Evolutionary conservation across 2,329 filamentous ascomycete genomes (phyloP).

Genomic region (Zymoseptoria passerinii): DNA sequence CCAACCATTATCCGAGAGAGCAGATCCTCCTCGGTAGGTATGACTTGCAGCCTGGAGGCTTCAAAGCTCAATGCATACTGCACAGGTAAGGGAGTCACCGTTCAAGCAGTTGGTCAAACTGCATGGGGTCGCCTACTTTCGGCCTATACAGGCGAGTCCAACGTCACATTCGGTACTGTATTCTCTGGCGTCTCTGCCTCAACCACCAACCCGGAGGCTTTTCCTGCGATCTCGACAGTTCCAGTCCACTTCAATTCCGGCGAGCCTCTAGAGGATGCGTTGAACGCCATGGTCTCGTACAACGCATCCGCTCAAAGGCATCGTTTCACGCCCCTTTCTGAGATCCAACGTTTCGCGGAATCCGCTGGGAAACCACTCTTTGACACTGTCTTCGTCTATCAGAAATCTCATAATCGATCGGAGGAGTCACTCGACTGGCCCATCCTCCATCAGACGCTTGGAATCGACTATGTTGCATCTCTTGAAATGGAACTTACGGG

Average conservation of each 20-base stretch:
- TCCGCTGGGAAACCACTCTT: constrained; percentile 60
- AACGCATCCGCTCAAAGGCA: constrained; percentile 59
- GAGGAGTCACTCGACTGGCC: constrained; percentile 45
- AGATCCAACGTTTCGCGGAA: constrained; percentile 65
- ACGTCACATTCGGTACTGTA: constrained; percentile 70
- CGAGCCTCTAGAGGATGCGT: constrained; percentile 47
- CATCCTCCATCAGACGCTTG: constrained; percentile 56
- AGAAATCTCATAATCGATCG: constrained; percentile 43
- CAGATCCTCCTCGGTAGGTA: constrained; percentile 31
- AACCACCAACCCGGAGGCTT: constrained; percentile 50
- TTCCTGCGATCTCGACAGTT: constrained; percentile 76
- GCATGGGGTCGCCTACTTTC: constrained; percentile 70
- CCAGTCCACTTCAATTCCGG: constrained; percentile 57
- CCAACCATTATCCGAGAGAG: constrained; percentile 43
- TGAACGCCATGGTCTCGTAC: constrained; percentile 56
- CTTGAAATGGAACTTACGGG: constrained; percentile 61
- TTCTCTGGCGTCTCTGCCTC: constrained; percentile 64
- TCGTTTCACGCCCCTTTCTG: constrained; percentile 62
- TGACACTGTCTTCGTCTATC: constrained; percentile 78
- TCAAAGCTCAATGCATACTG: constrained; percentile 49
- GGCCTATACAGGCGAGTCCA: constrained; percentile 65
- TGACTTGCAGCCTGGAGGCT: constrained; percentile 35
- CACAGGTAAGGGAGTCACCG: constrained; percentile 52
- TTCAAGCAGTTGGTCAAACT: constrained; percentile 68
- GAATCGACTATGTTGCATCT: constrained; percentile 70